Conservation (phyloP, 441 rosid genomes). For the Aquilaria agallochum region DNA sequence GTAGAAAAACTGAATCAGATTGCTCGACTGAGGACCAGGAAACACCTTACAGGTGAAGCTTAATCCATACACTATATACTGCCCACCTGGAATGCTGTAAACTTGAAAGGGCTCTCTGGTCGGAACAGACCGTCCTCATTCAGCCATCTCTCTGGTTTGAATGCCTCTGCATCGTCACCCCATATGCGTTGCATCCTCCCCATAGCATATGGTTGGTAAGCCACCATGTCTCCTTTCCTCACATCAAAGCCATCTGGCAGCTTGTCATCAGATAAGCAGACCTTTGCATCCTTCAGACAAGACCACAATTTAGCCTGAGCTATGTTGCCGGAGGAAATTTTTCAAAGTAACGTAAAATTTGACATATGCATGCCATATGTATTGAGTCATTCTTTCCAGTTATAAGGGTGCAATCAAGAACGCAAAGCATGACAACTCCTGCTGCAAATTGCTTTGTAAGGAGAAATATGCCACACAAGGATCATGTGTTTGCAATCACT, state of each 20-base stretch:
- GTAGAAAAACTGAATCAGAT: conserved; percentile 6
- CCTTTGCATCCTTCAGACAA: conserved; percentile 35
- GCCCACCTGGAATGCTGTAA: conserved; percentile 49
- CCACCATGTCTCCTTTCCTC: conserved; percentile 37
- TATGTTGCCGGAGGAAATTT: not conserved
- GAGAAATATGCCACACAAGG: too few species aligned
- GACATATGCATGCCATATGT: too few species aligned
- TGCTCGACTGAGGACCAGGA: not conserved
- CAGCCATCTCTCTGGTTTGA: conserved; percentile 56
- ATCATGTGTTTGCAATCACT: not conserved
- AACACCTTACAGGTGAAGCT: conserved; percentile 1
- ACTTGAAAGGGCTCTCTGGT: conserved; percentile 38
- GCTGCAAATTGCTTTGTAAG: too few species aligned
- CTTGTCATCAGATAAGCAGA: conserved; percentile 31
- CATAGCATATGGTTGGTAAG: conserved; percentile 40
- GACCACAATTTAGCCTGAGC: not conserved
- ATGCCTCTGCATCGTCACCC: conserved; percentile 55
- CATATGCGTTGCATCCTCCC: conserved; percentile 64
- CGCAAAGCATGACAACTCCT: not conserved
- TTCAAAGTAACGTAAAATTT: too few species aligned
- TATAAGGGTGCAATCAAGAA: too few species aligned
- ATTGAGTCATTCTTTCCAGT: too few species aligned
- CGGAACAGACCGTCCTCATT: conserved; percentile 25
- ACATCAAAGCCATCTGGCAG: conserved; percentile 43
- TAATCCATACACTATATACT: conserved; percentile 8